phyloP scores from a whole-genome alignment of 2,329 filamentous ascomycete genomes.

The Verticillium tricorpus region DNA sequence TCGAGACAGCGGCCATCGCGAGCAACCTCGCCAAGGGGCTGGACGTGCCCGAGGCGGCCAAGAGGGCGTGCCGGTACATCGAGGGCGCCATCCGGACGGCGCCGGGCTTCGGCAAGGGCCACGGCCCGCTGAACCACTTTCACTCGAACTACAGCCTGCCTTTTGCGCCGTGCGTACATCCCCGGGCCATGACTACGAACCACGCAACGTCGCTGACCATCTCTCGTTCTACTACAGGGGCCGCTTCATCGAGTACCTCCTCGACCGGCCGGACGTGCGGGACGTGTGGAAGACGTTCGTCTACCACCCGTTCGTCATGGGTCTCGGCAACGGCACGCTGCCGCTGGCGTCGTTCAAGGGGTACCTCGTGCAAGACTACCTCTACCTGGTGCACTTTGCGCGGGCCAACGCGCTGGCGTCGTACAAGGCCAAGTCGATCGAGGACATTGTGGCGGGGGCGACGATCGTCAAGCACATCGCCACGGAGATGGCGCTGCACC shows the following conservation, averaged over 20 bases:
- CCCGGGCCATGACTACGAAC: background rate
- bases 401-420: conserved; percentile 79
- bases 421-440: conserved; percentile 75
- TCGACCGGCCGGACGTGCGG: conserved; percentile 70
- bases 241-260: conserved; percentile 77
- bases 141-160: conserved; percentile 66
- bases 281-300: conserved; percentile 71
- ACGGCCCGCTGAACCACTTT: conserved; percentile 74
- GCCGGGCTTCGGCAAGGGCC: conserved; percentile 58
- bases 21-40: conserved; percentile 63
- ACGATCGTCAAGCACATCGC: conserved; percentile 72
- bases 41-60: conserved; percentile 55
- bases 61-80: conserved; percentile 64
- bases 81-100: conserved; percentile 67
- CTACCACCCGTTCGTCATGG: conserved; percentile 76
- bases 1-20: conserved; percentile 63
- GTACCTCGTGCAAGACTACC: conserved; percentile 88
- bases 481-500: conserved; percentile 75
- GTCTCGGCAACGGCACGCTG: conserved; percentile 70
- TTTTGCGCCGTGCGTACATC: conserved; percentile 54
- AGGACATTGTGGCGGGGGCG: conserved; percentile 65
- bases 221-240: conserved; percentile 38
- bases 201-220: background rate
- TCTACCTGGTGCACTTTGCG: conserved; percentile 88
- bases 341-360: conserved; percentile 75